These are phyloP conservation scores for Tillandsia leiboldiana DNA, from an alignment of 176 grass and related monocot genomes.

Conservation along the genomic window DNA sequence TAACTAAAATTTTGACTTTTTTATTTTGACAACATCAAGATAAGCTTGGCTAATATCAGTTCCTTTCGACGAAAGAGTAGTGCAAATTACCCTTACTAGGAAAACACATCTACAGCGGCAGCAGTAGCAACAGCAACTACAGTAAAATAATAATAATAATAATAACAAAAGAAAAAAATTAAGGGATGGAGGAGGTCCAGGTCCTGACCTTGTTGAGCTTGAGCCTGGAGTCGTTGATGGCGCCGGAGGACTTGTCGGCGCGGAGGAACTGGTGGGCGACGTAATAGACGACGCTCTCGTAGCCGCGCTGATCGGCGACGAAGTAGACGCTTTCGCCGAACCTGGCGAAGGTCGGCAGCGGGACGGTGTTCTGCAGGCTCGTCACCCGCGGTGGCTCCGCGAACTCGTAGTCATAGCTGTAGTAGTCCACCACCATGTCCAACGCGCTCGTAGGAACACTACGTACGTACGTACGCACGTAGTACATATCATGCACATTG, in stretches of 20 bases:
- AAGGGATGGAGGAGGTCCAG: too few species aligned
- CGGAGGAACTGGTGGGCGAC: conserved; percentile 40
- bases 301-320: conserved; percentile 49
- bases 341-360: conserved; percentile 27
- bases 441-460: conserved; percentile 27
- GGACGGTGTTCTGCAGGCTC: conserved; percentile 47
- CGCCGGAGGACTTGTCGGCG: conserved; percentile 19
- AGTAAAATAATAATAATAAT: too few species aligned
- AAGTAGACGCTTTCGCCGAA: conserved; percentile 45
- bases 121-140: too few species aligned
- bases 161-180: too few species aligned
- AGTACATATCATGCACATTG: too few species aligned
- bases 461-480: too few species aligned
- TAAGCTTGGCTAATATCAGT: too few species aligned
- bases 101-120: too few species aligned
- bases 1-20: too few species aligned
- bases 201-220: conserved; percentile 27
- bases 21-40: too few species aligned
- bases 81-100: too few species aligned
- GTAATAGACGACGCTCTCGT: conserved; percentile 33
- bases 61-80: too few species aligned
- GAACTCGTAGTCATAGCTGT: conserved; percentile 44
- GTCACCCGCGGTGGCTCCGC: conserved; percentile 50
- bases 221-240: conserved; percentile 30
- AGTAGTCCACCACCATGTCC: conserved; percentile 68